Conservation (phyloP, 306 rosid species). For the Pterocarpus macrocarpus region DNA sequence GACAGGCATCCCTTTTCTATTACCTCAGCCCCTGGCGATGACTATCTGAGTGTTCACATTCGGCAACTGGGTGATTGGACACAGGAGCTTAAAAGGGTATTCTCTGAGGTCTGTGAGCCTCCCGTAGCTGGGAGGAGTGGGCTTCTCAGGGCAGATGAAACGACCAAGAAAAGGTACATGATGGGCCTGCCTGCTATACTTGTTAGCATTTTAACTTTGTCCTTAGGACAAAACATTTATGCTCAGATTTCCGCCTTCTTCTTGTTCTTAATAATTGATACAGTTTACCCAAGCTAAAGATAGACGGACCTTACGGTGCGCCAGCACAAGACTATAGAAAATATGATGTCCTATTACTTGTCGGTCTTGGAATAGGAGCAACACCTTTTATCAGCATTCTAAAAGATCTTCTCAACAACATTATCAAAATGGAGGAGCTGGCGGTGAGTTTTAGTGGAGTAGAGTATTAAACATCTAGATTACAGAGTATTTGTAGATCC, state of each 20-base stretch:
- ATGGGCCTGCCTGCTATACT: not conserved
- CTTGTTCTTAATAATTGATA: slow-evolving; percentile 26
- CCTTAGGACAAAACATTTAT: slow-evolving; percentile 6
- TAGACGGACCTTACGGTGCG: slow-evolving; percentile 98
- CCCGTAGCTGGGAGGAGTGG: slow-evolving; percentile 92
- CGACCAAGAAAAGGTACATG: slow-evolving; percentile 78
- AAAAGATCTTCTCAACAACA: slow-evolving; percentile 89
- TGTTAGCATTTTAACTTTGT: slow-evolving; percentile 33
- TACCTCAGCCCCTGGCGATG: slow-evolving; percentile 93
- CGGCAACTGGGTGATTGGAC: slow-evolving; percentile 98
- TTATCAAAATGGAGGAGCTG: slow-evolving; percentile 85
- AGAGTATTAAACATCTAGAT: not conserved
- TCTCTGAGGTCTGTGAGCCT: slow-evolving; percentile 85
- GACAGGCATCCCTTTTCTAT: slow-evolving; percentile 98
- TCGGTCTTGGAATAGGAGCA: slow-evolving; percentile 97
- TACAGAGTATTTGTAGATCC: not conserved
- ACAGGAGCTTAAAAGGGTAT: slow-evolving; percentile 80
- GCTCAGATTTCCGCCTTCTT: slow-evolving; percentile 14
- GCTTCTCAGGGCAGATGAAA: slow-evolving; percentile 92
- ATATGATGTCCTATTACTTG: slow-evolving; percentile 90
- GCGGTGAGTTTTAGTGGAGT: slow-evolving; percentile 68
- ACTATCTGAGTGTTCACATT: slow-evolving; percentile 92
- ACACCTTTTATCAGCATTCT: slow-evolving; percentile 95
- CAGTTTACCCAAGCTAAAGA: slow-evolving; percentile 89
- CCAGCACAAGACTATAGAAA: slow-evolving; percentile 90